Conservation (phyloP, 2,329 filamentous ascomycete species). For the Xylogone sp. region DNA sequence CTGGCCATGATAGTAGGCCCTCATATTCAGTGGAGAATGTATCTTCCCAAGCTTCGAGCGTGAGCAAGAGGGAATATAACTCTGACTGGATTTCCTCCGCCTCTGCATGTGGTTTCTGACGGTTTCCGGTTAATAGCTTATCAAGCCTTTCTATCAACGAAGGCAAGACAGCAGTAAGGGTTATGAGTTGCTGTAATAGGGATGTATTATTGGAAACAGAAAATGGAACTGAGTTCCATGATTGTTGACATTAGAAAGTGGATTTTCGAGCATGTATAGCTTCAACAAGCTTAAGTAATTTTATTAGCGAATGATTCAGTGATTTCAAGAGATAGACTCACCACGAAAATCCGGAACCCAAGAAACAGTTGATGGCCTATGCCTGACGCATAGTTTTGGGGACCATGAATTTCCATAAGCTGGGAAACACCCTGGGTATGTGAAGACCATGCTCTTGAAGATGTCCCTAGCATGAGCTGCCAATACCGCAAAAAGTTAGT, state of each 20-base stretch:
- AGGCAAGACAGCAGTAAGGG: slow-evolving; percentile 25
- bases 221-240: slow-evolving; percentile 32
- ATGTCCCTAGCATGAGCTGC: slow-evolving; percentile 31
- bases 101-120: background rate
- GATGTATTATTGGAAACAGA: slow-evolving; percentile 16
- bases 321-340: too few relatives aligned
- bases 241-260: background rate
- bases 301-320: too few relatives aligned
- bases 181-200: slow-evolving; percentile 31
- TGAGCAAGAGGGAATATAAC: background rate
- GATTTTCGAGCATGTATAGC: background rate
- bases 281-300: background rate
- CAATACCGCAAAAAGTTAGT: slow-evolving; percentile 5
- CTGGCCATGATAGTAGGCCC: background rate
- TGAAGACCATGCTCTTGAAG: slow-evolving; percentile 17
- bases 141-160: slow-evolving; percentile 21
- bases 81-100: background rate
- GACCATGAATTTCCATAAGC: slow-evolving; percentile 29
- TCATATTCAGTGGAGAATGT: slow-evolving; percentile 10
- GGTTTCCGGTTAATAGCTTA: slow-evolving; percentile 2
- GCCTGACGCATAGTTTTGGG: slow-evolving; percentile 28
- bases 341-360: slow-evolving; percentile 36
- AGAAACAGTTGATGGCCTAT: slow-evolving; percentile 34
- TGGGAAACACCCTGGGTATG: slow-evolving; percentile 33
- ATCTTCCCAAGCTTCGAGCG: slow-evolving; percentile 9